phyloP scores from a whole-genome alignment of 1,139 yeast genomes.

The Debaryomycetaceae sp. region DNA sequence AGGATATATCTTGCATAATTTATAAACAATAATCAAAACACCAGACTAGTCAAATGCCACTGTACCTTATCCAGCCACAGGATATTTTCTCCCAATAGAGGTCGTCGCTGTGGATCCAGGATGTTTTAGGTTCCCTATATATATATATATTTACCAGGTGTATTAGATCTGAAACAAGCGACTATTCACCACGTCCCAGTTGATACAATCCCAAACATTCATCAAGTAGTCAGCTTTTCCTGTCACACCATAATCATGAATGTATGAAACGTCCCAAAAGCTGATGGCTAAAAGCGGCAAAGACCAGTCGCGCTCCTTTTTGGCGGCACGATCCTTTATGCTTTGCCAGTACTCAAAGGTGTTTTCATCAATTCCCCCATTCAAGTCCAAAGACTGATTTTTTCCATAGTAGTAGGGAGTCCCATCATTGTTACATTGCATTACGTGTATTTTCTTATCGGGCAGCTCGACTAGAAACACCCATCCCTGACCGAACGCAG shows the following conservation, averaged over 20 bases:
- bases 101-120: too few relatives aligned
- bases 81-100: too few relatives aligned
- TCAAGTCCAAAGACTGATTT: slow-evolving; percentile 66
- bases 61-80: too few relatives aligned
- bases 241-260: slow-evolving; percentile 71
- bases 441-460: slow-evolving; percentile 52
- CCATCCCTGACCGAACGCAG: slow-evolving; percentile 72
- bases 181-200: slow-evolving; percentile 77
- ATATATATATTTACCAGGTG: too few relatives aligned
- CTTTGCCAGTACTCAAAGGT: slow-evolving; percentile 38
- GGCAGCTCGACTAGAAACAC: slow-evolving; percentile 70
- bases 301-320: slow-evolving; percentile 49
- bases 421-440: slow-evolving; percentile 74
- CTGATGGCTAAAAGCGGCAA: slow-evolving; percentile 73
- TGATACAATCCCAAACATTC: slow-evolving; percentile 66
- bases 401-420: slow-evolving; percentile 78
- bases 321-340: slow-evolving; percentile 33
- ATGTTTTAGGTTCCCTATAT: too few relatives aligned
- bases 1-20: too few relatives aligned
- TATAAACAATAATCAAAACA: too few relatives aligned
- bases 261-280: slow-evolving; percentile 82
- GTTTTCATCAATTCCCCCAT: slow-evolving; percentile 51
- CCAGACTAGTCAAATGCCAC: too few relatives aligned
- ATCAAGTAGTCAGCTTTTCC: slow-evolving; percentile 68
- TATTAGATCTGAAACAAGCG: slow-evolving; percentile 37